Evolutionary conservation across 1,139 yeast species (phyloP), one percentile per base, ranked within the genome.

Genomic region (Diutina neorugosa): DNA sequence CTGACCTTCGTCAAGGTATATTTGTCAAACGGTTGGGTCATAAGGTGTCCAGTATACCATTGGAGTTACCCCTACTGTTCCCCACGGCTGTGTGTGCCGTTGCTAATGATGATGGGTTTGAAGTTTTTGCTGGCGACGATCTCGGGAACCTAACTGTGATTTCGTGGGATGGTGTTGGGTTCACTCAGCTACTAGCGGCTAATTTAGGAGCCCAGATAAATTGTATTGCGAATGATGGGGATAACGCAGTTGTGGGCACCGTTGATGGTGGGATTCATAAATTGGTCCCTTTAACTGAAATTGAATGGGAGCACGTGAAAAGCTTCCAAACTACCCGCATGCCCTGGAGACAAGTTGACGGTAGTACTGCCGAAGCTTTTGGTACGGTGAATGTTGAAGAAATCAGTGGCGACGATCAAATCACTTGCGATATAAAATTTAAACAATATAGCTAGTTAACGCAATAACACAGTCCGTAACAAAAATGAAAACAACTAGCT

Each of bases 121-220:
- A 25, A 6, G 21, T 46, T 4, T 18, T 23, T 9, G 21, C 18
- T 1, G 50, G 50, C n/a, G 50, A 46, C 19, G 27, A 34, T 9
- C 37, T 46, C 1, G 50, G 50, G 4, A 46, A 46, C 14, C 7
- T 46, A n/a, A 16, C 18, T 8, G 31, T 46, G 14, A 18, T 20
- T 4, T n/a, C 4, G 5, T 46, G 41, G 40, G 21, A 46, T 18
- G 48, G 48, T 12, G 21, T 23, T 6, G 50, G 18, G 20, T 46
- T 46, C 16, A 46, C 50, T 9, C 58, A 57, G 47, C 43, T 57
- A 0, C 52, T 61, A 2, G 61, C 63, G 4, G 63, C 63, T 56
- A 70, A 68, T 52, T 53, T 72, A 14, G 71, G 69, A 1, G 72
- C 68, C 44, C 69, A 67, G 43, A 63, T 72, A 44, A 73, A 72